Base-by-base conservation (phyloP, 345 rosid species). In the Salix suchowensis region DNA sequence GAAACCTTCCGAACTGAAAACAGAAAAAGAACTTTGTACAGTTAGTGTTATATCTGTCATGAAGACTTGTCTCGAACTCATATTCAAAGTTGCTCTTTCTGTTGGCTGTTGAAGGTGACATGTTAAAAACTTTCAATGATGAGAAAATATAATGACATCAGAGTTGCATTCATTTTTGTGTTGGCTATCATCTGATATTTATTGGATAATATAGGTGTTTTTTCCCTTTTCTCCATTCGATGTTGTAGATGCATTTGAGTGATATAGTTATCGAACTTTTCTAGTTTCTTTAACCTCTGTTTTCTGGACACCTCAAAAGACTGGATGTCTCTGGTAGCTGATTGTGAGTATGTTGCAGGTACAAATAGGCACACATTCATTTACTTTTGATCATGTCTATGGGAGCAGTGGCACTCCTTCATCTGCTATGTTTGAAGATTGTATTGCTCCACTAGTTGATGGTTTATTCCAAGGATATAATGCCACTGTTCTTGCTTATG, bases 381-480 rank as follows among this genome's bases (percentile, higher is more conserved):
- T 96, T 86, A 96, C 97, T 0, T 96, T 96, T 74, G 99, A 96
- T 88, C 97, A 90, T 83, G 97, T 96, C 75, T 96, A 96, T 81
- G 99, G 99, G 70, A 92, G 97, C 86, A 86, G 85, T 1, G 90
- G 89, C 73, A 82, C 97, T 79, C 94, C 97, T 0, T 82, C 99
- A 72, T 79, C 90, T 37, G 86, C 88, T 67, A 96, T 96, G 93
- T 96, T 91, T 83, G 94, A 91, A 86, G 97, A 93, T 88, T 96
- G 98, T 46, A 79, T 90, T 77, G 87, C 91, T 4, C 89, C 97
- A 2, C 91, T 96, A 4, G 98, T 96, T n/a, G 97, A 94, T 60
- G 99, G 98, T 52, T 90, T 96, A 70, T 96, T 96, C 80, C 99
- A 96, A 84, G 98, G 99, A 79, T 96, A 96, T 88, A 96, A 96